Evolutionary conservation across 495 filamentous ascomycete species (phyloP), one percentile per base, ranked within the genome.

Genomic region (Elasticomyces elasticus): DNA sequence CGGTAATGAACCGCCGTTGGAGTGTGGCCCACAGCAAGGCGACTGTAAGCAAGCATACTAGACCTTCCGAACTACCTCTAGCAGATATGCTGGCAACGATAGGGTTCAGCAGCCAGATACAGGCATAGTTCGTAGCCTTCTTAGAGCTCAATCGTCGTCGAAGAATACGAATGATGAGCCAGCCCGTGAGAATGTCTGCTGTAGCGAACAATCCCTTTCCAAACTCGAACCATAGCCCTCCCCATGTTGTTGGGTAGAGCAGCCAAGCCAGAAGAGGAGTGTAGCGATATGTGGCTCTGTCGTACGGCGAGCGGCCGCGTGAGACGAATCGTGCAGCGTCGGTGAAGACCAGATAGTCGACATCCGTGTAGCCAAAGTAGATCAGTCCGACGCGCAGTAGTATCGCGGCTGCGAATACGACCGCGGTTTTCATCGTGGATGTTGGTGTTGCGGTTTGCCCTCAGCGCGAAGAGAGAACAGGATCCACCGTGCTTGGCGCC

Each of bases 321-420:
- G 76, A 69, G 38, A 87, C 76, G 66, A 84, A 90, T 55, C 85
- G 86, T 7, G 94, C 79, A 10, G 92, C 92, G 66, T 95, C 89
- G n/a, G 94, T 97, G 75, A 98, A 98, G 56, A 98, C 92, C 61
- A 86, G 82, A 74, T 98, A 98, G 77, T 98, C 92, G 64, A 98
- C 95, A 69, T 98, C 92, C 49, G 94, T 98, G 76, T 96, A 98
- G 33, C 94, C 92, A 67, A 95, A 96, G 55, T 91, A 58, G 23
- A 96, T 77, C 52, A 98, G 76, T 19, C 72, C 68, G 7, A 77
- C 58, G 45, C 92, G 84, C 2, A 97, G 76, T 20, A 79, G 51
- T 26, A 80, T 75, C 1, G 91, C 85, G 15, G 78, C 71, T 23
- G 80, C 52, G 64, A 94, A 89, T 47, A 95, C 74, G 15, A 62